Evolutionary conservation across 2,329 filamentous ascomycete species (phyloP), one percentile per base, ranked within the genome.

Genomic region (Aspergillus neotritici): DNA sequence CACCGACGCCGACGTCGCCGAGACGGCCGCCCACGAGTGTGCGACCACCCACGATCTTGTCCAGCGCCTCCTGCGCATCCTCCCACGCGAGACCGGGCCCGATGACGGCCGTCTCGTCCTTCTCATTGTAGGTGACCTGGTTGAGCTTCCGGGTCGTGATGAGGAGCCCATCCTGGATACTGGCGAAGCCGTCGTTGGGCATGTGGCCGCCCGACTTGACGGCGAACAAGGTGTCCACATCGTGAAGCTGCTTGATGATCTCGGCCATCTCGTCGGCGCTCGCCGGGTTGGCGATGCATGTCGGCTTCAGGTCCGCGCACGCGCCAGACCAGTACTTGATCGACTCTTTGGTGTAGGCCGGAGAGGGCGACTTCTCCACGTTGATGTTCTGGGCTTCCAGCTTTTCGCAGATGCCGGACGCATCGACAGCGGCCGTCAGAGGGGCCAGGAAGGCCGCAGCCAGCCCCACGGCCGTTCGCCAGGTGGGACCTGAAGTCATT

Each of bases 191-290:
- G 44, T 69, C 67, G 45, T 71, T 74, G 1, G 68, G 68, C 44
- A 69, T 68, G 52, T 74, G 71, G 1, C 71, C 71, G 6, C 75
- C 76, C 8, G 71, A 69, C 56, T 75, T 71, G 61, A 80, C 68
- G 15, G 77, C 79, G 36, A 82, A 77, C 5, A 75, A 60, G 42
- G 73, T 74, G 31, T 69, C 64, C 33, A 69, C 69, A 29, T 69
- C 59, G 6, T 66, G 68, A 10, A 82, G 66, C 25, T 74, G 65
- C 17, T 66, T 68, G 36, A 82, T 67, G n/a, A 78, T 69, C 8
- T 68, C 65, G 0, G 76, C 68, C 31, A 82, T 75, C 53, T 82
- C 75, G 12, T 70, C 60, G 1, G 70, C 64, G 29, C 67, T 75
- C 10, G 64, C 64, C 2, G 76, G 75, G 33, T 68, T 66, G 36